These are phyloP conservation scores for Diplodia scrobiculata DNA, from an alignment of 2,329 filamentous ascomycete genomes.

Conservation along the genomic window DNA sequence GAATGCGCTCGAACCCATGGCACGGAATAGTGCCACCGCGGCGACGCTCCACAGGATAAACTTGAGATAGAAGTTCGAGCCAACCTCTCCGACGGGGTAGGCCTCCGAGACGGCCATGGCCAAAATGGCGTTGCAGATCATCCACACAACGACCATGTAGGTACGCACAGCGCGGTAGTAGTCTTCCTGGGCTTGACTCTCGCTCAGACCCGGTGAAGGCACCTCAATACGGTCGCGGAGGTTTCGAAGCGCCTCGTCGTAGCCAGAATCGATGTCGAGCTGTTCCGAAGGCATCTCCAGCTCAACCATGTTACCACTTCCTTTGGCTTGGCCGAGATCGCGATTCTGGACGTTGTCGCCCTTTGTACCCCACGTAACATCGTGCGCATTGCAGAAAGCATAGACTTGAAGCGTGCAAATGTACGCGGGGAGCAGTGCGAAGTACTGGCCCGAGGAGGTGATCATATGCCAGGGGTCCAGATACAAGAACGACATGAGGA, in stretches of 20 bases:
- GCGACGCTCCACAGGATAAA: conserved; percentile 95
- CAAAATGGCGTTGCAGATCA: conserved; percentile 86
- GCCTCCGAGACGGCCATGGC: conserved; percentile 91
- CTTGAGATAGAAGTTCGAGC: conserved; percentile 83
- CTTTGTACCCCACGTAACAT: conserved; percentile 98
- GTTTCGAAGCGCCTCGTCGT: conserved; percentile 95
- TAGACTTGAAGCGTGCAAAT: conserved; percentile 98
- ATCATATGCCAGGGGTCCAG: conserved; percentile 99
- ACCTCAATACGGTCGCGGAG: conserved; percentile 92
- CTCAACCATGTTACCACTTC: conserved; percentile 75
- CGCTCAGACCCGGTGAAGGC: conserved; percentile 60
- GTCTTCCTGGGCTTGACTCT: conserved; percentile 90
- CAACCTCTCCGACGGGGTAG: conserved; percentile 71
- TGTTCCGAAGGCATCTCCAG: conserved; percentile 98
- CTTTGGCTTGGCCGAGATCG: conserved; percentile 83
- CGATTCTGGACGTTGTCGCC: conserved; percentile 94
- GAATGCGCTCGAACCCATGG: conserved; percentile 78
- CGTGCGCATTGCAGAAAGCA: conserved; percentile 98
- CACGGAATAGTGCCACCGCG: conserved; percentile 80
- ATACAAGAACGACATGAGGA: conserved; percentile 94
- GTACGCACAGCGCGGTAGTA: conserved; percentile 97
- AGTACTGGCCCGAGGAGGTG: conserved; percentile 88
- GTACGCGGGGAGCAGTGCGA: conserved; percentile 85
- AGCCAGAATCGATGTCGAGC: conserved; percentile 95
- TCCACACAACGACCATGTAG: conserved; percentile 96